Percentiles rank a stretch among this genome's conserved stretches.
phyloP scores from a whole-genome alignment of 1,284 basidiomycete species.

The Flammula alnicola region DNA sequence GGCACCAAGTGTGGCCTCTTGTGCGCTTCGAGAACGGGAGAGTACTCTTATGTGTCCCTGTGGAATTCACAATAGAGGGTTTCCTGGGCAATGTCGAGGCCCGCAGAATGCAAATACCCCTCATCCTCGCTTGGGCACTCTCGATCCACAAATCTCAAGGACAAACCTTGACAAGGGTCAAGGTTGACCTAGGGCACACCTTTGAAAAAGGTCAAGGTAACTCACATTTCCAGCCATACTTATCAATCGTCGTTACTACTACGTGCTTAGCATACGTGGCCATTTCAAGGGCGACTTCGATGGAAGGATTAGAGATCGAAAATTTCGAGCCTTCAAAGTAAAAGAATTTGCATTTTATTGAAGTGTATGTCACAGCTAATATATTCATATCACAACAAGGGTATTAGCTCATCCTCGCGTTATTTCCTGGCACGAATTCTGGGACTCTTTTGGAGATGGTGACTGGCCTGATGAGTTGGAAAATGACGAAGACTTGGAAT shows the following conservation, averaged over 20 bases:
- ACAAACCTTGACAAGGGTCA: constrained; percentile 76
- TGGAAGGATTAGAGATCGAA: constrained; percentile 83
- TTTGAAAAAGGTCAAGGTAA: constrained; percentile 83
- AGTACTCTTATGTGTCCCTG: constrained; percentile 50
- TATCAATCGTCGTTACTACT: not conserved
- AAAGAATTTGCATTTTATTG: too few species aligned
- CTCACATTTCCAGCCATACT: not conserved
- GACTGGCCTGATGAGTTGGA: constrained; percentile 14
- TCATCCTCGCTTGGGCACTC: constrained; percentile 81
- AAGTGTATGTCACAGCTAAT: not conserved
- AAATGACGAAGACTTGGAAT: not conserved
- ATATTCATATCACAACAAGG: constrained; percentile 17
- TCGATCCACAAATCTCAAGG: constrained; percentile 88
- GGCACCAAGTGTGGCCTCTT: constrained; percentile 49
- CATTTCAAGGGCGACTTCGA: constrained; percentile 84
- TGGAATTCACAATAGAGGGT: constrained; percentile 55
- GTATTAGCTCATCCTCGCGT: constrained; percentile 38
- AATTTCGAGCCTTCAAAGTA: constrained; percentile 80
- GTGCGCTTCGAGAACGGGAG: constrained; percentile 53
- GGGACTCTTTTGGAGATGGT: constrained; percentile 14
- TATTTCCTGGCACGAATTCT: constrained; percentile 34
- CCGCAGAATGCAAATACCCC: constrained; percentile 54
- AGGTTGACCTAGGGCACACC: constrained; percentile 60
- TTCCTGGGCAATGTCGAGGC: constrained; percentile 48
- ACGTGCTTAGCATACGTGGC: constrained; percentile 79